Evolutionary conservation across 768 basidiomycete genomes (phyloP).

Genomic region (Paxillus ammoniavirescens): DNA sequence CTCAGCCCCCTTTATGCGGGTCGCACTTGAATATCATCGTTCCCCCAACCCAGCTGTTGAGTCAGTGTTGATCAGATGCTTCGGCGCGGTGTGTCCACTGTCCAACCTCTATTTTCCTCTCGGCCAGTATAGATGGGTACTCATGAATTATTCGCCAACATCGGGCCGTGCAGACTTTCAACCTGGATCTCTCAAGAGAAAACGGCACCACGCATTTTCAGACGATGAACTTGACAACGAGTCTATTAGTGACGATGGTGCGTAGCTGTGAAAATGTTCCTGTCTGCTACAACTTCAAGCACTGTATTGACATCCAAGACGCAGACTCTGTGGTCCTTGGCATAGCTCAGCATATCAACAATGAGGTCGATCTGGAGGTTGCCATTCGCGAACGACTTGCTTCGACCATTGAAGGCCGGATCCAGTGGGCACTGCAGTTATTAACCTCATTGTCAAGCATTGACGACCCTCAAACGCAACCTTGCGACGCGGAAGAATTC

Average conservation of each 20-base stretch:
- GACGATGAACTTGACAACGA: constrained; percentile 12
- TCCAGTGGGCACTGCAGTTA: constrained; percentile 46
- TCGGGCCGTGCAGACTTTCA: constrained; percentile 13
- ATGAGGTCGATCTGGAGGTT: constrained; percentile 46
- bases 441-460: constrained; percentile 32
- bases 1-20: too few species aligned
- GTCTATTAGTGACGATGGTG: constrained; percentile 17
- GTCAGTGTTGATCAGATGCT: not conserved
- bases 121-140: constrained; percentile 18
- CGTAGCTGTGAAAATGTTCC: not conserved
- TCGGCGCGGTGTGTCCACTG: not conserved
- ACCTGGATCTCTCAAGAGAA: constrained; percentile 11
- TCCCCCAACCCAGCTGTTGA: too few species aligned
- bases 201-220: constrained; percentile 4
- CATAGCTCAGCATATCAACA: constrained; percentile 18
- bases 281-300: not conserved
- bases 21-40: too few species aligned
- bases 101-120: not conserved
- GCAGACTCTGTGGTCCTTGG: constrained; percentile 15
- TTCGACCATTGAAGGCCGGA: constrained; percentile 42
- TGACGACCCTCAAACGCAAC: constrained; percentile 12
- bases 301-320: not conserved
- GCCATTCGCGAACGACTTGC: constrained; percentile 40
- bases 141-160: constrained; percentile 22
- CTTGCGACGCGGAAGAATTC: constrained; percentile 31